Conservation (phyloP, 1,139 yeast species). For the Sugiyamaella xylanicola region DNA sequence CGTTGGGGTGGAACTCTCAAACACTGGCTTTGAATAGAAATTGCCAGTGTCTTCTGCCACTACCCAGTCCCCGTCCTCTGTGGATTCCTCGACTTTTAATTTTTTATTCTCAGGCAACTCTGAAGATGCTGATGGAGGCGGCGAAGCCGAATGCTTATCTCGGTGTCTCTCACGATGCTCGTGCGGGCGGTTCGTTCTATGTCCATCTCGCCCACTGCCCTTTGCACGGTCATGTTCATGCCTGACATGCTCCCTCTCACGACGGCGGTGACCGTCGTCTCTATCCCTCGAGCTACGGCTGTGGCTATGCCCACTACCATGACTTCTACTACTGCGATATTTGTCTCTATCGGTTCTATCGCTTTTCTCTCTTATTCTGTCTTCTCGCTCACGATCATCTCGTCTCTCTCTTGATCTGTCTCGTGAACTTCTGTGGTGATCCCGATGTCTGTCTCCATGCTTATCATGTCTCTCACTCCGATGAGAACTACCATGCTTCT, state of each 20-base stretch:
- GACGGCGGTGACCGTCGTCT: constrained; percentile 3
- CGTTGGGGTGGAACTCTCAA: no score
- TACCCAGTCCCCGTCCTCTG: constrained; percentile 37
- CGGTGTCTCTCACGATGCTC: constrained; percentile 2
- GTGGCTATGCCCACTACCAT: neutral
- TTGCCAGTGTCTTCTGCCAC: constrained; percentile 32
- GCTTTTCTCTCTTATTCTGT: neutral
- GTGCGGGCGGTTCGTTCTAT: constrained; percentile 3
- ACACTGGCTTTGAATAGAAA: constrained; percentile 20
- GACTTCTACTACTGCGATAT: neutral
- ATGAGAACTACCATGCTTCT: neutral
- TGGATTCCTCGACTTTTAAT: constrained; percentile 19
- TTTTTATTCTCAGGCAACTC: constrained; percentile 2
- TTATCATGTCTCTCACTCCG: no score
- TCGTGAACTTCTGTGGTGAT: neutral
- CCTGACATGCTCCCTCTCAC: constrained; percentile 5
- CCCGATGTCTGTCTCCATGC: no score
- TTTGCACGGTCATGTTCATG: constrained; percentile 20
- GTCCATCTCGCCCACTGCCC: constrained; percentile 19
- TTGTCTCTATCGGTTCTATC: neutral
- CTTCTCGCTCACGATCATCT: no score
- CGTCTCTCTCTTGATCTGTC: neutral
- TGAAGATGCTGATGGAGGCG: neutral
- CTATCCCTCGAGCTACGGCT: no score
- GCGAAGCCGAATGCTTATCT: no score